phyloP scores from a whole-genome alignment of 1,284 basidiomycete species.

The Ceratobasidium papillatum region DNA sequence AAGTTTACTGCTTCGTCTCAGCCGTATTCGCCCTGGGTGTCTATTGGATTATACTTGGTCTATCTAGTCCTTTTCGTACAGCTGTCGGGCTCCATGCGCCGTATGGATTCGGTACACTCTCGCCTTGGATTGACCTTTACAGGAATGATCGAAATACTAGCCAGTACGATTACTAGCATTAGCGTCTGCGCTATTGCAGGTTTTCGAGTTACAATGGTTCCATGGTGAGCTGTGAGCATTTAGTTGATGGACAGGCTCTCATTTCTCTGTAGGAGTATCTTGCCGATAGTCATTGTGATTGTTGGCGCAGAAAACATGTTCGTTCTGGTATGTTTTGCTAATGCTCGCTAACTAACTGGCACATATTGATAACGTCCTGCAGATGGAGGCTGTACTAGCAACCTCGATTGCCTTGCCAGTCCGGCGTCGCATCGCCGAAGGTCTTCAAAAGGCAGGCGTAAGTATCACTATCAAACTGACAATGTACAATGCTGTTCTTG shows the following conservation, averaged over 20 bases:
- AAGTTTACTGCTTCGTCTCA: conserved; percentile 30
- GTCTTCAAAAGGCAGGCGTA: conserved; percentile 85
- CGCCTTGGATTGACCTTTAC: conserved; percentile 93
- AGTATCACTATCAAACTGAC: conserved; percentile 93
- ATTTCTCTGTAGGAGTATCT: conserved; percentile 66
- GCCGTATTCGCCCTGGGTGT: conserved; percentile 63
- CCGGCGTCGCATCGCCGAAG: conserved; percentile 90
- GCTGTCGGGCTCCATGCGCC: conserved; percentile 78
- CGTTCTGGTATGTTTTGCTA: conserved; percentile 70
- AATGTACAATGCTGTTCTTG: conserved; percentile 84
- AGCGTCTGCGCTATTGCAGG: conserved; percentile 88
- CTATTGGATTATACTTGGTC: conserved; percentile 77
- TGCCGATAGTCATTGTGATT: conserved; percentile 94
- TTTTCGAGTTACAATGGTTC: conserved; percentile 86
- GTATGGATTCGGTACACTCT: conserved; percentile 88
- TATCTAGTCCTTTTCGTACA: conserved; percentile 84
- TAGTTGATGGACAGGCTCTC: conserved; percentile 40
- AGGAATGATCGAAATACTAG: conserved; percentile 87
- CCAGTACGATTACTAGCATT: conserved; percentile 92
- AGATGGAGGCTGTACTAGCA: conserved; percentile 89
- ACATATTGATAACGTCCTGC: conserved; percentile 19
- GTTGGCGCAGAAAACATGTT: conserved; percentile 99
- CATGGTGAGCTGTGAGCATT: conserved; percentile 65
- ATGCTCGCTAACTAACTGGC: background rate
- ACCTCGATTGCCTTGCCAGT: conserved; percentile 91